A percentile compares a stretch with the other conserved stretches of the same genome.
phyloP scores from a whole-genome alignment of 1,139 yeast genomes.

The Sugiyamaella pinicola region DNA sequence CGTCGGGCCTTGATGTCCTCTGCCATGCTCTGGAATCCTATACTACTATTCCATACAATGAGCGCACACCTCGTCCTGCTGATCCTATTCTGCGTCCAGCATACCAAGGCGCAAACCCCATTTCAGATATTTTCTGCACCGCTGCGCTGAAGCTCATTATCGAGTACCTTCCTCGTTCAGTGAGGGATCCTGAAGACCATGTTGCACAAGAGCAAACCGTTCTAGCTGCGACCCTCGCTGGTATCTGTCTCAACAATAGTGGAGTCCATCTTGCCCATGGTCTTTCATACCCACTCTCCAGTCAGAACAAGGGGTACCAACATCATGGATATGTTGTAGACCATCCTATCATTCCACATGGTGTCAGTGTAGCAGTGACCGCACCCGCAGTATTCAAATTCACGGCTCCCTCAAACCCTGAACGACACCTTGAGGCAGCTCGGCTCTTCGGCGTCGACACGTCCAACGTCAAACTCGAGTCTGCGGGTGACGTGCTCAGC shows the following conservation, averaged over 20 bases:
- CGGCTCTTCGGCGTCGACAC: conserved; percentile 45
- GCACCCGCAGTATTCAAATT: conserved; percentile 47
- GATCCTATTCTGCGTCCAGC: conserved; percentile 47
- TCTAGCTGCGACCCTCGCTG: conserved; percentile 48
- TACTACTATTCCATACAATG: conserved; percentile 47
- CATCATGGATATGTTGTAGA: conserved; percentile 46
- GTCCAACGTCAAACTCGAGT: conserved; percentile 43
- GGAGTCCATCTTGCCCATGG: conserved; percentile 50
- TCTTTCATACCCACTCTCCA: conserved; percentile 45
- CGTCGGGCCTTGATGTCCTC: conserved; percentile 50
- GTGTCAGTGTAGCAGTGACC: conserved; percentile 47
- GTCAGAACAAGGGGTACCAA: conserved; percentile 44
- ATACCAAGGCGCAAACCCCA: conserved; percentile 49
- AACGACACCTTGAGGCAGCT: conserved; percentile 46
- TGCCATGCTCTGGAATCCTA: conserved; percentile 51
- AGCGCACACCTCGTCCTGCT: conserved; percentile 45
- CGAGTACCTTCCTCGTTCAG: conserved; percentile 46
- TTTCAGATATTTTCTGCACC: conserved; percentile 46
- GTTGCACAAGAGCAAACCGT: conserved; percentile 47
- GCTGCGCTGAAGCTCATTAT: conserved; percentile 45
- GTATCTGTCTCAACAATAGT: conserved; percentile 48
- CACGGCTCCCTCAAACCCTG: conserved; percentile 47
- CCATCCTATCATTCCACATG: conserved; percentile 47
- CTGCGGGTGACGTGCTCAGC: conserved; percentile 45
- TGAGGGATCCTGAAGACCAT: conserved; percentile 43